A percentile compares a stretch with the other conserved stretches of the same genome.
phyloP scores from a whole-genome alignment of 2,329 filamentous ascomycete genomes.

The Apiospora hydei region DNA sequence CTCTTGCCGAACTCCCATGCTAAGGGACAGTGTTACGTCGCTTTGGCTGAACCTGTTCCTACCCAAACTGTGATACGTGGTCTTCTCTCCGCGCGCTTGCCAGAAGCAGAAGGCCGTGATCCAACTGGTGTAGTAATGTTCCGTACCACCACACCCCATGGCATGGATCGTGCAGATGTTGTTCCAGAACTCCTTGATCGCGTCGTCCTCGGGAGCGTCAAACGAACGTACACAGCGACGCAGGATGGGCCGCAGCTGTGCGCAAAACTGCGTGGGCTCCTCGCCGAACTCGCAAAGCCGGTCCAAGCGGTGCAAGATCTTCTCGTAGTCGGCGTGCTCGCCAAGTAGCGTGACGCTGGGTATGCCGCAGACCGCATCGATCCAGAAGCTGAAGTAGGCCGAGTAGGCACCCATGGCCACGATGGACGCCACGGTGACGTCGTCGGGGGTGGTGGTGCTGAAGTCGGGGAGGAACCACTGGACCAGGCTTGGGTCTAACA shows the following conservation, averaged over 20 bases:
- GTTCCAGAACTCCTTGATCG: slow-evolving; percentile 38
- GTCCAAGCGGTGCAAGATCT: slow-evolving; percentile 43
- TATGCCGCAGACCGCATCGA: slow-evolving; percentile 50
- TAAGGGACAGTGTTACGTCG: no score
- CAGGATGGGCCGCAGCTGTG: slow-evolving; percentile 36
- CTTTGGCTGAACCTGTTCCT: background rate
- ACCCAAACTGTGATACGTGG: background rate
- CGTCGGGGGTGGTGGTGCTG: slow-evolving; percentile 54
- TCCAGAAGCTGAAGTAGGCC: slow-evolving; percentile 53
- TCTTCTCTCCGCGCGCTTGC: slow-evolving; percentile 26
- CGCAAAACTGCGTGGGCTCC: slow-evolving; percentile 27
- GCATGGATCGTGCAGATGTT: slow-evolving; percentile 29
- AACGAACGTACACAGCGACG: slow-evolving; percentile 39
- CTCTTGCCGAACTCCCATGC: background rate
- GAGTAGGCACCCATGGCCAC: slow-evolving; percentile 60
- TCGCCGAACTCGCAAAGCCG: slow-evolving; percentile 46
- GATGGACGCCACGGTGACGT: slow-evolving; percentile 51
- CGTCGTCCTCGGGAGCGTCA: slow-evolving; percentile 33
- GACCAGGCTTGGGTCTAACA: slow-evolving; percentile 37
- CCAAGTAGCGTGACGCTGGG: slow-evolving; percentile 61
- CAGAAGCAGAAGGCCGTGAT: slow-evolving; percentile 45
- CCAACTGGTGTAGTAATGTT: slow-evolving; percentile 42
- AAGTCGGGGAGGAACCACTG: slow-evolving; percentile 61
- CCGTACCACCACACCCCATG: slow-evolving; percentile 27
- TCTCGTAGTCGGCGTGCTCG: slow-evolving; percentile 52